phyloP scores from a whole-genome alignment of 1,284 basidiomycete species.

The Vanrija sp. region DNA sequence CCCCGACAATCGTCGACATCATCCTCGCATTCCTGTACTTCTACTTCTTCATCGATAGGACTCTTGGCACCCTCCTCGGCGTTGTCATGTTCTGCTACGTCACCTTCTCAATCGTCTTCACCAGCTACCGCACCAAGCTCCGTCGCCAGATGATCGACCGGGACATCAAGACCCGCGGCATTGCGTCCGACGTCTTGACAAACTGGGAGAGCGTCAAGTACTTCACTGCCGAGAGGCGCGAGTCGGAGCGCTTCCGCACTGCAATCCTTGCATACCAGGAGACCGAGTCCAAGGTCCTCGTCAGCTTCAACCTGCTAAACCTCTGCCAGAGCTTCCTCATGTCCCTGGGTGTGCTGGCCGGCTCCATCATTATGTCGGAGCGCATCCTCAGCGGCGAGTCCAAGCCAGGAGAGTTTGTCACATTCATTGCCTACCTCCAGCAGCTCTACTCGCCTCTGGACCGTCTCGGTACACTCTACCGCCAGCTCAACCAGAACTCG shows the following conservation, averaged over 20 bases:
- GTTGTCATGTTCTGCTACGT: slow-evolving; percentile 89
- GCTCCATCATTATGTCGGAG: slow-evolving; percentile 91
- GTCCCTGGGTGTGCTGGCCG: slow-evolving; percentile 78
- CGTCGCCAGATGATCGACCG: slow-evolving; percentile 88
- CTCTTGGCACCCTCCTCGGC: slow-evolving; percentile 61
- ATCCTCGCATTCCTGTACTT: slow-evolving; percentile 82
- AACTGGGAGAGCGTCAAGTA: slow-evolving; percentile 99
- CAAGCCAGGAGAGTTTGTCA: slow-evolving; percentile 93
- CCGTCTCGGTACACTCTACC: slow-evolving; percentile 91
- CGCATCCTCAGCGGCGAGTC: slow-evolving; percentile 83
- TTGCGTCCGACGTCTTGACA: slow-evolving; percentile 92
- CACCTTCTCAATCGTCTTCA: slow-evolving; percentile 91
- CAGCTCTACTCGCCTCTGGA: slow-evolving; percentile 92
- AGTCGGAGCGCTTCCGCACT: slow-evolving; percentile 81
- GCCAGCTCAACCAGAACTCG: slow-evolving; percentile 86
- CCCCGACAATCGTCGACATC: slow-evolving; percentile 92
- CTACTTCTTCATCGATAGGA: slow-evolving; percentile 54
- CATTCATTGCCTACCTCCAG: slow-evolving; percentile 96
- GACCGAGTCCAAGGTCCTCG: slow-evolving; percentile 84
- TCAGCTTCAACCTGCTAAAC: slow-evolving; percentile 85
- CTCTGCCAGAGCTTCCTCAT: slow-evolving; percentile 94
- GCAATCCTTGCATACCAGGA: slow-evolving; percentile 84
- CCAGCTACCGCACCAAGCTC: slow-evolving; percentile 74
- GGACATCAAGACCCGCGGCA: slow-evolving; percentile 88
- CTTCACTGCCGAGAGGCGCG: slow-evolving; percentile 92